phyloP scores from a whole-genome alignment of 805 yeast species.

The Peterozyma toletana region DNA sequence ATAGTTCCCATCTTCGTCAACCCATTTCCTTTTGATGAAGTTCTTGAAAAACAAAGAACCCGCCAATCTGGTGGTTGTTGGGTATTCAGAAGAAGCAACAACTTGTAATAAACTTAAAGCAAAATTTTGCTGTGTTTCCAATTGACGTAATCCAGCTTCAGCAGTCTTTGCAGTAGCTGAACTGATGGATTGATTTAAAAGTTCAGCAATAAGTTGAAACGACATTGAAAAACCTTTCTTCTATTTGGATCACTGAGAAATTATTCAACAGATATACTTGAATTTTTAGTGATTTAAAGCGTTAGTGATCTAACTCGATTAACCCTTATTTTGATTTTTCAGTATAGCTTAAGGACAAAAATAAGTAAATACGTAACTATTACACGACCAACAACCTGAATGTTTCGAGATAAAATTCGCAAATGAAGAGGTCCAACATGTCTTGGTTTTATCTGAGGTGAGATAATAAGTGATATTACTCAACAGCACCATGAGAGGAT shows the following conservation, averaged over 20 bases:
- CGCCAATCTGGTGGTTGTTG: slow-evolving; percentile 64
- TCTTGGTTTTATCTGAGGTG: too few relatives aligned
- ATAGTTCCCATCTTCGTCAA: slow-evolving; percentile 82
- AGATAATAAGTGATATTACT: too few relatives aligned
- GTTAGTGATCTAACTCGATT: too few relatives aligned
- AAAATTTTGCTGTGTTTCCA: slow-evolving; percentile 70
- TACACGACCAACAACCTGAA: too few relatives aligned
- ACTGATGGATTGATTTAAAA: slow-evolving; percentile 56
- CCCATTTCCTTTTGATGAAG: slow-evolving; percentile 78
- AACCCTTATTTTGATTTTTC: too few relatives aligned
- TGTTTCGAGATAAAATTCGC: too few relatives aligned
- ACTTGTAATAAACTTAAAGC: slow-evolving; percentile 69
- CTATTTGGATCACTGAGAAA: neutral
- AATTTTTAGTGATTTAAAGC: too few relatives aligned
- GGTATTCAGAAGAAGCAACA: slow-evolving; percentile 54
- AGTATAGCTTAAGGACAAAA: too few relatives aligned
- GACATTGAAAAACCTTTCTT: slow-evolving; percentile 2
- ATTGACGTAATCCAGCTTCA: slow-evolving; percentile 52
- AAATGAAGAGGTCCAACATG: too few relatives aligned
- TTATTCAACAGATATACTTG: too few relatives aligned
- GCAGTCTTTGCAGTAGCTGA: slow-evolving; percentile 61
- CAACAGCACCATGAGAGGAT: too few relatives aligned
- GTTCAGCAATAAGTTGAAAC: slow-evolving; percentile 36
- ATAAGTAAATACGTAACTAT: too few relatives aligned
- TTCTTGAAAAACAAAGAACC: slow-evolving; percentile 90